Percentiles rank a stretch among this genome's conserved stretches.
Conservation (phyloP, 352 stramenopile genomes). For the Phytopythium delawarense region DNA sequence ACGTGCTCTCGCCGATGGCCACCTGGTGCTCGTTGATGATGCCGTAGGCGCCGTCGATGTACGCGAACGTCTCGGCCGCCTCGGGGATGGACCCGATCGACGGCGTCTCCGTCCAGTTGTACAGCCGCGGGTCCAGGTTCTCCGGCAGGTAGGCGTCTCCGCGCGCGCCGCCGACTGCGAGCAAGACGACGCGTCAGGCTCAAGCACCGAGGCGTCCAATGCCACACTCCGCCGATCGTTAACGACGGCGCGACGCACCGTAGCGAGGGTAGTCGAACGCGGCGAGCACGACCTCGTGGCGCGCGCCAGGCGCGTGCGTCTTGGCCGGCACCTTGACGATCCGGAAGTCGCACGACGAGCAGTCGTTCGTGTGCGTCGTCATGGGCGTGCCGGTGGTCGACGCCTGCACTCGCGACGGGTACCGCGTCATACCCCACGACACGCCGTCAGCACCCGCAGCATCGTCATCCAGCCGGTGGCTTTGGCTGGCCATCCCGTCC, state of each 20-base stretch:
- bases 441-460: constrained; percentile 7
- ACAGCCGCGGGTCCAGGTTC: constrained; percentile 68
- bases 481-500: background rate
- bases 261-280: constrained; percentile 72
- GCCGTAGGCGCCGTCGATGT: constrained; percentile 75
- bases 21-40: constrained; percentile 85
- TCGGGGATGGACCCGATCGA: constrained; percentile 70
- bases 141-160: constrained; percentile 55
- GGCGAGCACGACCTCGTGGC: constrained; percentile 57
- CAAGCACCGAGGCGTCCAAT: too few relatives aligned
- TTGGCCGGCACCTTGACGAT: constrained; percentile 71
- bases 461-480: background rate
- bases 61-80: constrained; percentile 59
- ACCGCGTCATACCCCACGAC: too few relatives aligned
- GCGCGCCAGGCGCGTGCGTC: constrained; percentile 30
- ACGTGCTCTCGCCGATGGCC: constrained; percentile 81
- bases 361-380: constrained; percentile 84
- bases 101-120: constrained; percentile 55
- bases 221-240: too few relatives aligned
- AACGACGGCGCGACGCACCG: constrained; percentile 22
- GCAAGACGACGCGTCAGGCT: background rate
- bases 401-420: constrained; percentile 22
- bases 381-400: constrained; percentile 64
- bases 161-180: constrained; percentile 48
- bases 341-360: constrained; percentile 79